phyloP scores from a whole-genome alignment of 768 basidiomycete genomes.

The Kwoniella dendrophila region DNA sequence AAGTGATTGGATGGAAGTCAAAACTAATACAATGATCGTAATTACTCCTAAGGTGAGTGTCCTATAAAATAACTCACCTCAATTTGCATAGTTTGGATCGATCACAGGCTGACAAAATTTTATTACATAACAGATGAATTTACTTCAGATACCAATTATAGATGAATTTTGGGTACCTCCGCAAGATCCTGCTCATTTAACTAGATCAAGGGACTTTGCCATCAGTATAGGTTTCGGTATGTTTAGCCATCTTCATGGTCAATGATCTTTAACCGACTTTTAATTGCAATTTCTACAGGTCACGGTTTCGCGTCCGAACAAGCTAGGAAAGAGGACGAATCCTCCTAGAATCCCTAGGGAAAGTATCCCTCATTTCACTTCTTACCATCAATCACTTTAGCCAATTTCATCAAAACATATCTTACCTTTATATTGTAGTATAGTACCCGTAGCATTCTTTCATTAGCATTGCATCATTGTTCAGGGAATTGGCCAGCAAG shows the following conservation, averaged over 20 bases:
- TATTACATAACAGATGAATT: slow-evolving; percentile 61
- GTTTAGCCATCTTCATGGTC: too few relatives aligned
- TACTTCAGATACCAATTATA: slow-evolving; percentile 89
- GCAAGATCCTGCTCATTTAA: slow-evolving; percentile 71
- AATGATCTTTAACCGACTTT: too few relatives aligned
- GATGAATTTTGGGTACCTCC: slow-evolving; percentile 91
- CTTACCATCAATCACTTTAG: not conserved
- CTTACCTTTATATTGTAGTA: not conserved
- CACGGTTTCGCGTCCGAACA: too few relatives aligned
- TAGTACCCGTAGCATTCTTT: not conserved
- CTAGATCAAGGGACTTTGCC: slow-evolving; percentile 78
- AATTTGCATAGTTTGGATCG: not conserved
- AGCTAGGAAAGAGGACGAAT: too few relatives aligned
- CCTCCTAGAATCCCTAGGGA: too few relatives aligned
- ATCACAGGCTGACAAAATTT: not conserved
- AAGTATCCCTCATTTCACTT: too few relatives aligned
- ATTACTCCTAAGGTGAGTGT: slow-evolving; percentile 83
- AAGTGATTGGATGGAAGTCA: slow-evolving; percentile 99
- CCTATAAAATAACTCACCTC: not conserved
- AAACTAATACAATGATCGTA: slow-evolving; percentile 91
- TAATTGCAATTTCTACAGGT: too few relatives aligned
- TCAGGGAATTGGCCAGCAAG: too few relatives aligned
- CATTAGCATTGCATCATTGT: not conserved
- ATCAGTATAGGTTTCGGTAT: slow-evolving; percentile 76
- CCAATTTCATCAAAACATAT: not conserved